Base-by-base conservation (phyloP, 495 filamentous ascomycete species). In the Aspergillus saccharolyticus region DNA sequence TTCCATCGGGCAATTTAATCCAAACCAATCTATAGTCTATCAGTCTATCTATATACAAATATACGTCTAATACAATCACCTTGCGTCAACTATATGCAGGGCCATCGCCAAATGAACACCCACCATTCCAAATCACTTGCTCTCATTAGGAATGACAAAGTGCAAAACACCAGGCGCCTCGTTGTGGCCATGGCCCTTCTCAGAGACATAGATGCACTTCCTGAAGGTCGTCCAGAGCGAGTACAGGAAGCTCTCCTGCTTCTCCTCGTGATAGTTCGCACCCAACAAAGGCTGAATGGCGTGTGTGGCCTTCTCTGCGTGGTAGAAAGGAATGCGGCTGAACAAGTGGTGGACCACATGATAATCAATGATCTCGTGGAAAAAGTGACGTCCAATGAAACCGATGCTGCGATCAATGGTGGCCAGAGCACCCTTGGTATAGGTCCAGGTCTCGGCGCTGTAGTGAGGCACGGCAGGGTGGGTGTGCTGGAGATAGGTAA, bases 351-450 rank as follows among this genome's bases (percentile, higher is more conserved):
- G 90, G 44, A 93, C 80, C 54, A 96, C 90, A 76, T 95, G 90
- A 48, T 89, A 91, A 74, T 96, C 91, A 71, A 93, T 88, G 70
- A 95, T 94, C 66, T 90, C 89, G 77, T 96, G 90, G 74, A 96
- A 82, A 61, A 96, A 80, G 61, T 86, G 83, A 56, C 89, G 88
- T 42, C 91, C 91, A 67, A 92, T 87, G 76, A 93, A 94, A 53
- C 91, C 90, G 62, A 92, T 89, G 65, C 91, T 88, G 63, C 91
- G 89, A 67, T 96, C 91, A 55, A 96, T 89, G 39, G 90, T 96
- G 39, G 88, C 85, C 45, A 90, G 87, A 45, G 90, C 89, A 48
- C 91, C 91, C 65, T 89, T 89, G 51, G 89, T 83, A 70, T 86
- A 96, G 69, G 85, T 92, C 91, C 90, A 95, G 60, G 85, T 72